Conservation (phyloP, 2,329 filamentous ascomycete species). For the Didymellaceae sp. region DNA sequence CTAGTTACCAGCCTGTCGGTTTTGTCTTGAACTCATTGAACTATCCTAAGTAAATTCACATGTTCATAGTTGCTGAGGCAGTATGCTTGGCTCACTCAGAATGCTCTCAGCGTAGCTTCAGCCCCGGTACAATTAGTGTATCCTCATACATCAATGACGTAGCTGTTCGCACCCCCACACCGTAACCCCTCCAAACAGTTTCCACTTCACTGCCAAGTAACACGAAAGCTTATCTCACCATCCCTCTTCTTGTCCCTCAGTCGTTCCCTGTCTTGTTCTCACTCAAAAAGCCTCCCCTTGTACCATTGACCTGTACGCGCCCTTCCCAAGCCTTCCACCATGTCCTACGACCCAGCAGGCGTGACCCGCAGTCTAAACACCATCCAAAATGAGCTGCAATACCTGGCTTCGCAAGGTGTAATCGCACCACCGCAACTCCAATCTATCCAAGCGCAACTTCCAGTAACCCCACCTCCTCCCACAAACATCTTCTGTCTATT, state of each 20-base stretch:
- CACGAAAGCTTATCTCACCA: slow-evolving; percentile 10
- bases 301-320: no score
- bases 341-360: slow-evolving; percentile 25
- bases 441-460: slow-evolving; percentile 27
- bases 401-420: slow-evolving; percentile 25
- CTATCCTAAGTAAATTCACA: no score
- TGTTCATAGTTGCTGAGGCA: no score
- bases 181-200: slow-evolving; percentile 1
- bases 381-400: slow-evolving; percentile 26
- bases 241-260: no score
- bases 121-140: no score
- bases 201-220: slow-evolving; percentile 11
- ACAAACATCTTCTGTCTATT: no score
- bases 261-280: no score
- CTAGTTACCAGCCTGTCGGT: no score
- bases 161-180: not conserved
- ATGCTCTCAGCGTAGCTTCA: no score
- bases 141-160: slow-evolving; percentile 8
- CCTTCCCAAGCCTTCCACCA: not conserved
- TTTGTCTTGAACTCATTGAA: no score
- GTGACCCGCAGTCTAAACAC: slow-evolving; percentile 24
- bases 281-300: no score
- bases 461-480: slow-evolving; percentile 8
- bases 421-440: slow-evolving; percentile 25
- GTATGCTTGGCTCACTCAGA: no score